A percentile compares a stretch with the other conserved stretches of the same genome.
phyloP scores from a whole-genome alignment of 768 basidiomycete genomes.

The Suillus spraguei region DNA sequence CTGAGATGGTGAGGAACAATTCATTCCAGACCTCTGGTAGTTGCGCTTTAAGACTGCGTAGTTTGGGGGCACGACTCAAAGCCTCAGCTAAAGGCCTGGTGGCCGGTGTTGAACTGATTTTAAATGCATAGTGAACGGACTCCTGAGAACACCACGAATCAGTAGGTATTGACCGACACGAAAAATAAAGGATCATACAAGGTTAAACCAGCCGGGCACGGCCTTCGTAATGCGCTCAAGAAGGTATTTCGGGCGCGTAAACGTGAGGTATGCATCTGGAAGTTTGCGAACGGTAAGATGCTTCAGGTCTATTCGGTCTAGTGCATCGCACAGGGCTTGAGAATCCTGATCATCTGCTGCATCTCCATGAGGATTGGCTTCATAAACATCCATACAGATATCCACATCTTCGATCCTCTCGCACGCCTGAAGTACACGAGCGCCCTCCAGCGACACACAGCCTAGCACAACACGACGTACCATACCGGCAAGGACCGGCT shows the following conservation, averaged over 20 bases:
- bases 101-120: too few relatives aligned
- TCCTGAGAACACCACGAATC: too few relatives aligned
- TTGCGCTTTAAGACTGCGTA: too few relatives aligned
- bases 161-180: too few relatives aligned
- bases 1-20: constrained; percentile 49
- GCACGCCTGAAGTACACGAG: too few relatives aligned
- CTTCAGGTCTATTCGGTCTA: constrained; percentile 41
- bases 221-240: too few relatives aligned
- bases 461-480: constrained; percentile 46
- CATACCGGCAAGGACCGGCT: constrained; percentile 40
- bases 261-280: constrained; percentile 54
- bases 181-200: too few relatives aligned
- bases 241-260: constrained; percentile 46
- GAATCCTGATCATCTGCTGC: constrained; percentile 25
- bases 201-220: too few relatives aligned
- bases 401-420: constrained; percentile 45
- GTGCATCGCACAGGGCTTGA: constrained; percentile 42
- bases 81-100: too few relatives aligned
- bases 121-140: too few relatives aligned
- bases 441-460: constrained; percentile 45
- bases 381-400: constrained; percentile 33
- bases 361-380: constrained; percentile 10
- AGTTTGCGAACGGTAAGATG: constrained; percentile 58
- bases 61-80: too few relatives aligned
- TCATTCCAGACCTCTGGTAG: constrained; percentile 64